Base-by-base conservation (phyloP, 1,139 yeast genomes). In the Pichia sp. region DNA sequence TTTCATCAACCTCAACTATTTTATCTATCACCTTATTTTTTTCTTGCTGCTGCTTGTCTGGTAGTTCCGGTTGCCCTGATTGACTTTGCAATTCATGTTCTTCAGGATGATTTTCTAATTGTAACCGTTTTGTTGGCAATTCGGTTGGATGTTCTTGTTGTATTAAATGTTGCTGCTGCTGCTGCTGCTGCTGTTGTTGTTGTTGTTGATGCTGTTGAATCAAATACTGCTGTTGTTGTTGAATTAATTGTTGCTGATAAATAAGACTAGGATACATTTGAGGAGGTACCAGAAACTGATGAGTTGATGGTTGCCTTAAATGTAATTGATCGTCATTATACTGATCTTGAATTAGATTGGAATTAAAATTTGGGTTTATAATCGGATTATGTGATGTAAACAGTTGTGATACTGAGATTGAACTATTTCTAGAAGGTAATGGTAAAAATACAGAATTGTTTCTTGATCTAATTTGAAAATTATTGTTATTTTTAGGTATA, bases 251-350 rank as follows among this genome's bases (percentile, higher is more conserved):
- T 22, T 46, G 56, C 16, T 52, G 53, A 18, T 27, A 60, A 5
- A 73, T 67, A 51, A 70, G 64, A 55, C 72, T 72, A 1, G 76
- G 75, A 48, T 73, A 42, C 7, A 19, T 36, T 43, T 48, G 56
- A 30, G 36, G 52, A n/a, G 51, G 39, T 53, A 54, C 54, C 16
- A 58, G 11, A 22, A 19, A 29, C 22, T 41, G 48, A 34, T 41
- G 19, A 6, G 18, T 33, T 6, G 38, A 16, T n/a, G 39, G 47
- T 25, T 41, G 48, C 34, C 42, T 51, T 9, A n/a, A 14, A 11
- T 19, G 27, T 18, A 19, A 14, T 38, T 19, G 41, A 38, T 38
- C 41, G 18, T 19, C 27, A 18, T 18, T 19, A 10, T 22, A n/a
- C 10, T 41, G 30, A 27, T 41, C 44, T 25, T 39, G 42, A 39